Conservation (phyloP, 345 rosid species). For the Laguncularia racemosa region DNA sequence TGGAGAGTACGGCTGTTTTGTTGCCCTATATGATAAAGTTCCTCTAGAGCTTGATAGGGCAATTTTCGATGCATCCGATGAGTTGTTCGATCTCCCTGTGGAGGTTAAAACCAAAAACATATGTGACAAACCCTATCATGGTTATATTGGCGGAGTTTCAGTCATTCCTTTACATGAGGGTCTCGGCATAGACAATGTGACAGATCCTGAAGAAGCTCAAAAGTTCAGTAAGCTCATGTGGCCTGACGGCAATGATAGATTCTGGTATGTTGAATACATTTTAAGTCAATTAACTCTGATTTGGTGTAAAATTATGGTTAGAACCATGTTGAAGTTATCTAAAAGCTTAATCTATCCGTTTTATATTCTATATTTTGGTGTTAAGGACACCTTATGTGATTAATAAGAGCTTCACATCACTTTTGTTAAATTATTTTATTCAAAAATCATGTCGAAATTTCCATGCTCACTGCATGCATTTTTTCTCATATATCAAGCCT, state of each 20-base stretch:
- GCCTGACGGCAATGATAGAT: slow-evolving; percentile 28
- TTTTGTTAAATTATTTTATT: too few relatives aligned
- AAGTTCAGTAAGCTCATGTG: slow-evolving; percentile 22
- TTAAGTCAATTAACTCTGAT: not conserved
- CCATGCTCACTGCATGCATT: too few relatives aligned
- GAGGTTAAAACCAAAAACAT: slow-evolving; percentile 19
- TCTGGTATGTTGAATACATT: slow-evolving; percentile 11
- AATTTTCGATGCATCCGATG: slow-evolving; percentile 10
- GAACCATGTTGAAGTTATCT: too few relatives aligned
- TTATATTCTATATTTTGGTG: not conserved
- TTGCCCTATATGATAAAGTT: slow-evolving; percentile 18
- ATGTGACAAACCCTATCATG: slow-evolving; percentile 31
- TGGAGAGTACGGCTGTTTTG: slow-evolving; percentile 35
- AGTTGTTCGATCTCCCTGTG: slow-evolving; percentile 28
- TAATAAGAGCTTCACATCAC: too few relatives aligned
- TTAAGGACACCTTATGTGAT: too few relatives aligned
- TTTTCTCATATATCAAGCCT: too few relatives aligned
- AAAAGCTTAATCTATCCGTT: not conserved
- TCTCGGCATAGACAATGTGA: slow-evolving; percentile 27
- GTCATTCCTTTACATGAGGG: slow-evolving; percentile 28
- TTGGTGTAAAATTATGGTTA: not conserved
- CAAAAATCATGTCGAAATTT: too few relatives aligned
- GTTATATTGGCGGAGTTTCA: slow-evolving; percentile 24
- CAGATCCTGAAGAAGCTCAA: slow-evolving; percentile 4
- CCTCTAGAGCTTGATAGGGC: slow-evolving; percentile 9